Evolutionary conservation across 2,329 filamentous ascomycete species (phyloP).

Genomic region (Gliomastix tumulicola): DNA sequence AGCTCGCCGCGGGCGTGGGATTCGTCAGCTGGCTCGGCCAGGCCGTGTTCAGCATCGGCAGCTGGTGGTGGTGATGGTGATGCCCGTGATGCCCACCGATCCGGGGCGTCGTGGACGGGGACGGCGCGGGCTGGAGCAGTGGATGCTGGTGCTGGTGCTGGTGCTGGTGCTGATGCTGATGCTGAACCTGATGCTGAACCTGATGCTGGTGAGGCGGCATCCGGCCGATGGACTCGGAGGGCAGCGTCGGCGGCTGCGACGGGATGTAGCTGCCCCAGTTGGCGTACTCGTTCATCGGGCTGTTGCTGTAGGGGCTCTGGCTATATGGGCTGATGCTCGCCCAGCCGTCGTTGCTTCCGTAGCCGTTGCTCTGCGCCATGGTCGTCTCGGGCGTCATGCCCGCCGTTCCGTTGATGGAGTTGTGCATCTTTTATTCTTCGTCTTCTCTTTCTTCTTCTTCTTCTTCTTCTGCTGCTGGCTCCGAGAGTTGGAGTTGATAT

Average conservation of each 20-base stretch:
- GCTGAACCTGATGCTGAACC: conserved; percentile 17
- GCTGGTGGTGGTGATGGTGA: conserved; percentile 29
- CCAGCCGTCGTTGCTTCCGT: conserved; percentile 42
- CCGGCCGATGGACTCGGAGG: conserved; percentile 40
- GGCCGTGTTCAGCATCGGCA: conserved; percentile 63
- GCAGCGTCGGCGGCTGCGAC: conserved; percentile 40
- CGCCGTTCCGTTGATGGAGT: conserved; percentile 19
- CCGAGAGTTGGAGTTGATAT: too few relatives aligned
- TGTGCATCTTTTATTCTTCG: conserved; percentile 29
- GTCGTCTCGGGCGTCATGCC: conserved; percentile 20
- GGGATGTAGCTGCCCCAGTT: conserved; percentile 40
- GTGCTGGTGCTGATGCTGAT: conserved; percentile 12
- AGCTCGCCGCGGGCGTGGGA: conserved; percentile 45
- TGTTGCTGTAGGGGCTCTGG: conserved; percentile 44
- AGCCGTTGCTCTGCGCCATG: conserved; percentile 21
- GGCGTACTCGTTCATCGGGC: conserved; percentile 59
- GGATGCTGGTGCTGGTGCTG: conserved; percentile 42
- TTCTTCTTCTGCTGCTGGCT: too few relatives aligned
- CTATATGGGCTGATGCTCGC: conserved; percentile 55
- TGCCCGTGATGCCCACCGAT: background rate
- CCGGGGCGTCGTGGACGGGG: conserved; percentile 1
- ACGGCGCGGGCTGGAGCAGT: conserved; percentile 29
- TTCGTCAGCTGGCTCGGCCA: conserved; percentile 83
- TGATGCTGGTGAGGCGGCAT: conserved; percentile 46
- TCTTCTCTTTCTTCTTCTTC: too few relatives aligned